Conservation (phyloP, 1,284 basidiomycete species). For the Apiotrichum akiyoshidainum region DNA sequence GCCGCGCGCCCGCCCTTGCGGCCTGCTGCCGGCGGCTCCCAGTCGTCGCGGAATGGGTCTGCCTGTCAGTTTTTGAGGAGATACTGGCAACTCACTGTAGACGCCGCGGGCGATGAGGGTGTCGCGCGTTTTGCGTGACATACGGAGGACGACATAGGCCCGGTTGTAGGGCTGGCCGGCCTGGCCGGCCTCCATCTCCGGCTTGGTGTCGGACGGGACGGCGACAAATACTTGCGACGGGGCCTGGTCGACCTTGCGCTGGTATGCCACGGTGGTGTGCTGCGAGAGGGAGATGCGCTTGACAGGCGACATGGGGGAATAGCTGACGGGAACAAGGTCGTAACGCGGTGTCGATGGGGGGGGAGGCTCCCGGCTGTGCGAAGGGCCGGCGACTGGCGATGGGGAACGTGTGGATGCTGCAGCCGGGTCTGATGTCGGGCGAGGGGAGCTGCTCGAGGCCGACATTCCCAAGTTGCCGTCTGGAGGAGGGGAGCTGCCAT, state of each 20-base stretch:
- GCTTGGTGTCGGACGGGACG: background rate
- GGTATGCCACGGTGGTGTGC: background rate
- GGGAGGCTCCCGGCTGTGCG: background rate
- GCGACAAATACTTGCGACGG: background rate
- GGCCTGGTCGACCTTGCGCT: background rate
- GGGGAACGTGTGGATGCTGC: no score
- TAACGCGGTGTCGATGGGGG: background rate
- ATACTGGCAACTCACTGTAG: constrained; percentile 7
- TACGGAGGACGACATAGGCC: constrained; percentile 8
- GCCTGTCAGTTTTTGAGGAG: background rate
- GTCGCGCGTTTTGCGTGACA: constrained; percentile 9
- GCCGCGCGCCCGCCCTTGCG: background rate
- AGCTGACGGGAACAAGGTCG: background rate
- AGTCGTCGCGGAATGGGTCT: constrained; percentile 18
- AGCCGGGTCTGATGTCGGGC: no score
- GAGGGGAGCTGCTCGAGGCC: no score
- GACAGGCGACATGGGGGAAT: background rate
- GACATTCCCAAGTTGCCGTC: no score
- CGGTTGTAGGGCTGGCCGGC: background rate
- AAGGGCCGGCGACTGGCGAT: background rate
- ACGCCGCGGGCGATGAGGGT: constrained; percentile 12
- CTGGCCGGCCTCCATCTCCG: background rate
- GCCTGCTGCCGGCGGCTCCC: background rate
- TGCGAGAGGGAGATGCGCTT: background rate
- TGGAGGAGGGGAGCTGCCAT: no score